Conservation (phyloP, 371 early-diverging fungal species). For the Actinomucor elegans region DNA sequence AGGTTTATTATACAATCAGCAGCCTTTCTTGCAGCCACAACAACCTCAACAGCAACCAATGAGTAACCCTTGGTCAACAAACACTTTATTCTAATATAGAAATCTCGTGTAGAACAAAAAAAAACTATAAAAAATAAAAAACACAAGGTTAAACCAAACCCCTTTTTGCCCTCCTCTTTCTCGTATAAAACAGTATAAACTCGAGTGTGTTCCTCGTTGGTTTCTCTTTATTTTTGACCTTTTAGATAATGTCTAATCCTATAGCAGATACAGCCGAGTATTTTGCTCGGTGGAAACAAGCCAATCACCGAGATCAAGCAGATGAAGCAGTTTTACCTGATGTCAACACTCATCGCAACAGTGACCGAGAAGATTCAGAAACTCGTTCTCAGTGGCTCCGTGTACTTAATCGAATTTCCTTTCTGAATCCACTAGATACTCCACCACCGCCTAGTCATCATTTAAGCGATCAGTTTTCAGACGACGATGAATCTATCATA, state of each 20-base stretch:
- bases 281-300: slow-evolving; percentile 25
- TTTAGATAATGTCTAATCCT: slow-evolving; percentile 37
- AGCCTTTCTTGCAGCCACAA: background rate
- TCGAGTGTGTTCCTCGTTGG: too few relatives aligned
- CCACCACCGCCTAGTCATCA: background rate
- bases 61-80: too few relatives aligned
- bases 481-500: slow-evolving; percentile 10
- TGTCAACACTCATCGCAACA: background rate
- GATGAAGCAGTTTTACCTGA: slow-evolving; percentile 5
- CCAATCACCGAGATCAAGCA: slow-evolving; percentile 10
- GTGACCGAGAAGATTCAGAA: slow-evolving; percentile 3
- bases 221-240: slow-evolving; percentile 4
- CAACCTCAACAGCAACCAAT: slow-evolving; percentile 7
- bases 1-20: slow-evolving; percentile 3
- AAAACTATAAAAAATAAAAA: too few relatives aligned
- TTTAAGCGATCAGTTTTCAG: background rate
- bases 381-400: slow-evolving; percentile 16
- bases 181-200: background rate
- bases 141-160: too few relatives aligned
- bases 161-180: background rate
- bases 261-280: slow-evolving; percentile 44
- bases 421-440: slow-evolving; percentile 16
- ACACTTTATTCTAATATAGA: too few relatives aligned
- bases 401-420: slow-evolving; percentile 23
- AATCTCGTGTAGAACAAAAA: too few relatives aligned